Conservation (phyloP, 768 basidiomycete genomes). For the Sutorius australiensis region DNA sequence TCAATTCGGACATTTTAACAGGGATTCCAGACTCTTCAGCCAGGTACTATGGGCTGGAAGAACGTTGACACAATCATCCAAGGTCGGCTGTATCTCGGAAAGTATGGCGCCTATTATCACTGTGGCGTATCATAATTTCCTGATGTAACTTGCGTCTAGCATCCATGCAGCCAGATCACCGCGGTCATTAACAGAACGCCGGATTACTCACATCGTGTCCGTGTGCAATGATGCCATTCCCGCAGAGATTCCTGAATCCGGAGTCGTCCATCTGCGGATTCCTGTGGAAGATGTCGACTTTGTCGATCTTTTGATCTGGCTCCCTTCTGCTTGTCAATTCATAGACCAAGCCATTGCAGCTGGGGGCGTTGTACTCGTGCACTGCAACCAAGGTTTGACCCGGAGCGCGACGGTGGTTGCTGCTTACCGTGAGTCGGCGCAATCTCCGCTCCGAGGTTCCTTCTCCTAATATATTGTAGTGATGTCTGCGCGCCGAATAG, state of each 20-base stretch:
- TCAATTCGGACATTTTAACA: slow-evolving; percentile 22
- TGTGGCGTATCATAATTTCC: slow-evolving; percentile 29
- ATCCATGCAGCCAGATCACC: slow-evolving; percentile 68
- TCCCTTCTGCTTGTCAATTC: slow-evolving; percentile 63
- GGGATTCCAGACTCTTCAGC: slow-evolving; percentile 26
- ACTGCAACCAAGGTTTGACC: slow-evolving; percentile 63
- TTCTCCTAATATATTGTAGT: slow-evolving; percentile 39
- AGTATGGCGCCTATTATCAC: slow-evolving; percentile 45
- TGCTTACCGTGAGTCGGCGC: slow-evolving; percentile 59
- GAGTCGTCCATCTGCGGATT: slow-evolving; percentile 67
- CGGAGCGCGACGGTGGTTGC: slow-evolving; percentile 68
- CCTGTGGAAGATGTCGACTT: slow-evolving; percentile 67
- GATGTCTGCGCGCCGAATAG: slow-evolving; percentile 61
- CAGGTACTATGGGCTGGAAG: slow-evolving; percentile 46
- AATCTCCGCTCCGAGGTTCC: not conserved
- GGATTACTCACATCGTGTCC: slow-evolving; percentile 76
- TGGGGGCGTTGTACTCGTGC: slow-evolving; percentile 63
- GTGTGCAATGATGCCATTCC: slow-evolving; percentile 72
- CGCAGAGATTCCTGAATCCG: slow-evolving; percentile 66
- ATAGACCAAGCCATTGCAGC: slow-evolving; percentile 56
- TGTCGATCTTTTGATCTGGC: slow-evolving; percentile 61
- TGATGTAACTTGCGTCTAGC: slow-evolving; percentile 48
- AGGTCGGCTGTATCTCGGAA: slow-evolving; percentile 66
- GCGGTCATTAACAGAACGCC: slow-evolving; percentile 66
- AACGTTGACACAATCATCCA: slow-evolving; percentile 67